Evolutionary conservation across 352 stramenopile species (phyloP), one percentile per base, ranked within the genome.

Genomic region (Phytophthora agathidicida): DNA sequence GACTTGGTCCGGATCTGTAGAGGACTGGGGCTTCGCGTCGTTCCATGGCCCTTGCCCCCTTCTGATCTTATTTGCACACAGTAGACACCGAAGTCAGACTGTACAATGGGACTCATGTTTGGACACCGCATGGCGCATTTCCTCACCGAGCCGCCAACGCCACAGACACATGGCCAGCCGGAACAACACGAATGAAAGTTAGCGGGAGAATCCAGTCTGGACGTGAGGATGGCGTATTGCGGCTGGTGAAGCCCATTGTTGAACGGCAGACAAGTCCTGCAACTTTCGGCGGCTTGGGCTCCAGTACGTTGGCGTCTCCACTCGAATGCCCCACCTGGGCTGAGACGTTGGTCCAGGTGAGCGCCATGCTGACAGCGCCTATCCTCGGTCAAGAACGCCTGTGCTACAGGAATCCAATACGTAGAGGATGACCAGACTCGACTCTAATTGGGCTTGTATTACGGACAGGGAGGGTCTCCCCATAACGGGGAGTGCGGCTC

Each of bases 161-260:
- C 44, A 68, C 37, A 33, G 43, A 68, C 51, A 64, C 49, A 55
- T 56, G 60, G 44, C 17, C 60, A 38, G 17, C 41, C 11, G 52
- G 60, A 68, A 68, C 20, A 35, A 48, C 55, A 49, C 46, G 55
- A 58, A 64, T 26, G 55, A 65, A 54, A 58, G 28, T 46, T 36
- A 16, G 30, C 26, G 51, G 43, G 28, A 68, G 31, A 68, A 68
- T 68, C 60, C 60, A 68, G 44, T 9, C 22, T 14, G 39, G 26
- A 8, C 17, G 20, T 60, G 49, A 23, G 37, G 47, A 16, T 10
- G 20, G 16, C 46, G 23, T 50, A 19, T n/a, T 27, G 16, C 22
- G 37, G n/a, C n/a, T n/a, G n/a, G n/a, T n/a, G n/a, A n/a, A n/a
- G n/a, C n/a, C n/a, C n/a, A n/a, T n/a, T n/a, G n/a, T n/a, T 27